Evolutionary conservation across 208 protist species (phyloP).

Genomic region (Leishmania arabica): DNA sequence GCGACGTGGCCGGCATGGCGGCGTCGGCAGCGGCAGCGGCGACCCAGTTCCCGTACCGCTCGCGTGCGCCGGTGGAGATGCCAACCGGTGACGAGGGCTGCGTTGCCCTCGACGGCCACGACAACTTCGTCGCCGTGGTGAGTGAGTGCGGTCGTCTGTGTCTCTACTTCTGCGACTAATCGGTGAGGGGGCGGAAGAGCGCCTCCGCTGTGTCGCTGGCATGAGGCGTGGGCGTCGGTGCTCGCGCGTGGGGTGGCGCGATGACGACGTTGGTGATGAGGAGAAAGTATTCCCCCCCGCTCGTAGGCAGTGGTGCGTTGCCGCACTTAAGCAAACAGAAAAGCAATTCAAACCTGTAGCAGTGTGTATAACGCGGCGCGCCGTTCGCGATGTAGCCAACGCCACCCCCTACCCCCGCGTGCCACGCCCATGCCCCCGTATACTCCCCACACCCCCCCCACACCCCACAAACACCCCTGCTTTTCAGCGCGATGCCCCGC

Average conservation of each 20-base stretch:
- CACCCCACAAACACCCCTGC: not conserved
- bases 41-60: slow-evolving; percentile 20
- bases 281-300: not conserved
- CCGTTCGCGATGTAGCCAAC: too few relatives aligned
- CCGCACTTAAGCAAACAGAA: not conserved
- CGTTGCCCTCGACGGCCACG: slow-evolving; percentile 50
- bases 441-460: not conserved
- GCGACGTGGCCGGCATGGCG: slow-evolving; percentile 24
- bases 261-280: not conserved
- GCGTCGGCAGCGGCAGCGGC: slow-evolving; percentile 13
- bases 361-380: not conserved
- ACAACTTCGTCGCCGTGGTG: slow-evolving; percentile 51
- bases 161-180: slow-evolving; percentile 40
- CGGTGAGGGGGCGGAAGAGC: not conserved
- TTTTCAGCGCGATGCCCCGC: too few relatives aligned
- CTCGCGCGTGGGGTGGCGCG: not conserved
- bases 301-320: not conserved
- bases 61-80: slow-evolving; percentile 13
- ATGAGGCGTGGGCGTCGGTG: not conserved
- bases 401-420: too few relatives aligned
- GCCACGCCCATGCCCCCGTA: not conserved
- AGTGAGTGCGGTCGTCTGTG: slow-evolving; percentile 38
- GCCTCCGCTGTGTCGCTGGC: not conserved
- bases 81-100: slow-evolving; percentile 29
- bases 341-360: not conserved